phyloP scores from a whole-genome alignment of 176 grass and related monocot species.

The Aegilops umbellulata region DNA sequence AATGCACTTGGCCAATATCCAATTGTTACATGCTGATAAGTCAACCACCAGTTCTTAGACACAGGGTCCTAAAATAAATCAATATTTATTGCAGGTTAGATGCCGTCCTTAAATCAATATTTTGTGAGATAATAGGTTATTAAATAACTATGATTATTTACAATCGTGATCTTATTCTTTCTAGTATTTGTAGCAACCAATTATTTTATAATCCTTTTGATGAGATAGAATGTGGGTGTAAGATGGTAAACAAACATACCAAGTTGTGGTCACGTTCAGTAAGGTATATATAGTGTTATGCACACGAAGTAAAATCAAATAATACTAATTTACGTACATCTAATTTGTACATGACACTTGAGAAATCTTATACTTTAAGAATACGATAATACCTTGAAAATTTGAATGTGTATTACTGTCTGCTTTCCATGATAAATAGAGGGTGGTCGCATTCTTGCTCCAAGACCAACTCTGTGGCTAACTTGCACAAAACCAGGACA shows the following conservation, averaged over 20 bases:
- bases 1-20: conserved; percentile 37
- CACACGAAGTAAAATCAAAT: background rate
- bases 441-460: background rate
- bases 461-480: background rate
- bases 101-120: background rate
- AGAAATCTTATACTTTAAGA: background rate
- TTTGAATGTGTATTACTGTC: background rate
- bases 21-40: background rate
- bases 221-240: background rate
- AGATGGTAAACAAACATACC: background rate
- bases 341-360: background rate
- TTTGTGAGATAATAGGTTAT: background rate
- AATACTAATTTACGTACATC: background rate
- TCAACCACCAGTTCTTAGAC: conserved; percentile 30
- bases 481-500: conserved; percentile 43
- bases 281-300: background rate
- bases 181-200: background rate
- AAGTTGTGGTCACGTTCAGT: too few species aligned
- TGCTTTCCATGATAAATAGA: conserved; percentile 16
- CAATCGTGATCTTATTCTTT: background rate
- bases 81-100: background rate
- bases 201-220: background rate
- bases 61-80: conserved; percentile 7
- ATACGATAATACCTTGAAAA: conserved; percentile 25
- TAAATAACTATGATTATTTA: background rate